phyloP scores from a whole-genome alignment of 192 early-diverging fungal genomes.

The Radiomyces spectabilis region DNA sequence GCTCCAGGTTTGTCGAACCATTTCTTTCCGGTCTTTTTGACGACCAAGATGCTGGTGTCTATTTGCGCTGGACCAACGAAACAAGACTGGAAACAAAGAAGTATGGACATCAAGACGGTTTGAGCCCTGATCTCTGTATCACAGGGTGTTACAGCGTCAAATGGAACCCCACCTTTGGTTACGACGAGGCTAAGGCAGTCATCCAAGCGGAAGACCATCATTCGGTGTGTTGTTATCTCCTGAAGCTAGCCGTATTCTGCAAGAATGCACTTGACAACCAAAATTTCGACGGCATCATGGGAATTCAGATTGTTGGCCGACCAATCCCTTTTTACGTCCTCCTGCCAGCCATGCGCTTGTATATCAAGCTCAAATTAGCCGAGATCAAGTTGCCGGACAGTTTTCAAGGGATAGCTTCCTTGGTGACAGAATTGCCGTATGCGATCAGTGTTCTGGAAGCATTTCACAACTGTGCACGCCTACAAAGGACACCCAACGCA shows the following conservation, averaged over 20 bases:
- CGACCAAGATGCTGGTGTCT: conserved; percentile 8
- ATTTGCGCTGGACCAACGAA: conserved; percentile 12
- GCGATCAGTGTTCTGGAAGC: too few relatives aligned
- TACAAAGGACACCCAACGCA: too few relatives aligned
- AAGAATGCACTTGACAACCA: not conserved
- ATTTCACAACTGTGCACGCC: too few relatives aligned
- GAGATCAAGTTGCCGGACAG: too few relatives aligned
- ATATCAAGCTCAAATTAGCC: too few relatives aligned
- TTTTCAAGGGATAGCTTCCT: too few relatives aligned
- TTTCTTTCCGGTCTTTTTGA: conserved; percentile 9
- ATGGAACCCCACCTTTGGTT: conserved; percentile 7
- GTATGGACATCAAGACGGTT: not conserved
- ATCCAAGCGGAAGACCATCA: conserved; percentile 2
- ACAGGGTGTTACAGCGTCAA: conserved; percentile 2
- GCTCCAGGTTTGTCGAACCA: not conserved
- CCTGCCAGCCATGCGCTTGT: too few relatives aligned
- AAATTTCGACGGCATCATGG: not conserved
- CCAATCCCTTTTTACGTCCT: not conserved
- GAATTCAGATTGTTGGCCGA: not conserved
- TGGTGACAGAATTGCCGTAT: too few relatives aligned
- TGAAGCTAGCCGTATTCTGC: not conserved
- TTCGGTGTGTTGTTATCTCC: not conserved
- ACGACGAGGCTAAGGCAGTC: conserved; percentile 10
- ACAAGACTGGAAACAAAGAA: conserved; percentile 7
- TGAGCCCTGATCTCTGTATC: conserved; percentile 5